Evolutionary conservation across 768 basidiomycete species (phyloP).

Genomic region (Lentinula lateritia): DNA sequence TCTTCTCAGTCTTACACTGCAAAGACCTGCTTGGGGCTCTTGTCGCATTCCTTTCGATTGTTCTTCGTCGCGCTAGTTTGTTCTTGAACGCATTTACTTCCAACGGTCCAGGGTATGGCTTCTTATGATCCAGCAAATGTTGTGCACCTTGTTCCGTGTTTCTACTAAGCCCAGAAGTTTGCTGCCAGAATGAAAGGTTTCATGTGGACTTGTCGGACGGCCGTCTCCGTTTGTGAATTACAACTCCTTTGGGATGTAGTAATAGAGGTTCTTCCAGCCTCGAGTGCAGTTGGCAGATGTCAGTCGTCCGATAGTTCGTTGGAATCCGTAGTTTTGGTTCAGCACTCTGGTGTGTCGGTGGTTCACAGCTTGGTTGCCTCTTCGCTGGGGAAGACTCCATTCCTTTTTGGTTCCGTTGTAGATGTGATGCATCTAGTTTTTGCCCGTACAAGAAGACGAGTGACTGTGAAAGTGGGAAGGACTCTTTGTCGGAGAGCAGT

Average conservation of each 20-base stretch:
- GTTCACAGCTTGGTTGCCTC: not conserved
- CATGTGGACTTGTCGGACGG: not conserved
- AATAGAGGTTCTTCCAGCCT: conserved; percentile 6
- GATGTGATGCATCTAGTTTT: not conserved
- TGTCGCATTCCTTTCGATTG: not conserved
- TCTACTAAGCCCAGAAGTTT: not conserved
- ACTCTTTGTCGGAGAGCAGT: not conserved
- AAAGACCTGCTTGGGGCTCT: not conserved
- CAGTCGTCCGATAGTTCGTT: not conserved
- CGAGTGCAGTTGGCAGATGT: not conserved
- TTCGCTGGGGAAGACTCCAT: not conserved
- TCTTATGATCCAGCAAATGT: not conserved
- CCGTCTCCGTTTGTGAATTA: not conserved
- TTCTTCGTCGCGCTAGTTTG: conserved; percentile 5
- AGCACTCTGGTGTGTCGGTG: conserved; percentile 2
- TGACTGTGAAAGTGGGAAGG: not conserved
- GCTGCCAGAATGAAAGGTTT: not conserved
- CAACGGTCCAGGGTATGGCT: not conserved
- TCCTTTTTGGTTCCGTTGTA: not conserved
- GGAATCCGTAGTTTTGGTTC: not conserved
- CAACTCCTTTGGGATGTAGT: conserved; percentile 1
- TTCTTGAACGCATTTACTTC: not conserved
- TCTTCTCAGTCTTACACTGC: not conserved
- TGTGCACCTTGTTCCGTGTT: not conserved
- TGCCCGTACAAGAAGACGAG: conserved; percentile 1